Conservation (phyloP, 148 eudicot genomes). For the Amaranthus cruentus region DNA sequence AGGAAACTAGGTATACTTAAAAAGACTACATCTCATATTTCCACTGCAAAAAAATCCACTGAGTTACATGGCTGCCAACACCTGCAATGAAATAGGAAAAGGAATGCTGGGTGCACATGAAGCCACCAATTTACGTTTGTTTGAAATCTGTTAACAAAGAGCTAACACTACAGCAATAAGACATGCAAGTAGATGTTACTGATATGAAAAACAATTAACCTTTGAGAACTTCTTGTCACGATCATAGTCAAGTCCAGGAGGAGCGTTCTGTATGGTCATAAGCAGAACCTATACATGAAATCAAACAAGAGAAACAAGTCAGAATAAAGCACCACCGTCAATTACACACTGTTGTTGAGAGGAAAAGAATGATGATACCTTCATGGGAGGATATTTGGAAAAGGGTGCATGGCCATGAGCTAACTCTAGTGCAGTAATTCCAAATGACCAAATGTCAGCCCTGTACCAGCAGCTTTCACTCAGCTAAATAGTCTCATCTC, state of each 20-base stretch:
- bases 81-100: not conserved
- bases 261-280: conserved; percentile 97
- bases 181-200: not conserved
- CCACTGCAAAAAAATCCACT: not conserved
- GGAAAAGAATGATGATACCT: conserved; percentile 39
- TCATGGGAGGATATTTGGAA: conserved; percentile 99
- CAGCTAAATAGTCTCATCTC: not conserved
- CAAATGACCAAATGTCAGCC: conserved; percentile 99
- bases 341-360: not conserved
- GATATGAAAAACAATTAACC: conserved; percentile 39
- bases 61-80: not conserved
- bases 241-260: conserved; percentile 97
- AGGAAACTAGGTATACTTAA: not conserved
- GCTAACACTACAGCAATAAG: not conserved
- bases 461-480: conserved; percentile 28
- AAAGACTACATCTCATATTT: not conserved
- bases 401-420: conserved; percentile 99
- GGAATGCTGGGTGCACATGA: not conserved
- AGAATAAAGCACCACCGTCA: conserved; percentile 2
- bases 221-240: conserved; percentile 95
- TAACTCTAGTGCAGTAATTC: conserved; percentile 95
- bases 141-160: not conserved
- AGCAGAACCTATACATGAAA: conserved; percentile 57
- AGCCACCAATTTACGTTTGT: not conserved
- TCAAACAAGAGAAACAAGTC: not conserved